Evolutionary conservation across 768 basidiomycete species (phyloP).

Genomic region (Xerocomus brunneocitrinus): DNA sequence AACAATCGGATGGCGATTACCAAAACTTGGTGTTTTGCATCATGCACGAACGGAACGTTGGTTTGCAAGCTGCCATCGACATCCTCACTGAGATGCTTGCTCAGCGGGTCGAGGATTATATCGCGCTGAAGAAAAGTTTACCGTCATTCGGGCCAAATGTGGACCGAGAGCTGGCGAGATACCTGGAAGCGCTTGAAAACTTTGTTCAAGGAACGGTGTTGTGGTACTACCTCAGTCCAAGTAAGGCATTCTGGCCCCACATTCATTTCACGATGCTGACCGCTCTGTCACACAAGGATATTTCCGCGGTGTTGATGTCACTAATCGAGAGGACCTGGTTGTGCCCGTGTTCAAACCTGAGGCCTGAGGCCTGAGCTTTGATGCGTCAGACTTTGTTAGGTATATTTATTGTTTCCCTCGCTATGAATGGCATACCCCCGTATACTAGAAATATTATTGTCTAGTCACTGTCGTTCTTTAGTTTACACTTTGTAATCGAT

Average conservation of each 20-base stretch:
- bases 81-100: slow-evolving; percentile 36
- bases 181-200: slow-evolving; percentile 34
- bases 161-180: slow-evolving; percentile 32
- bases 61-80: slow-evolving; percentile 33
- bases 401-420: not conserved
- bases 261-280: slow-evolving; percentile 11
- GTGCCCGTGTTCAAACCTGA: slow-evolving; percentile 29
- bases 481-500: not conserved
- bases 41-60: slow-evolving; percentile 33
- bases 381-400: not conserved
- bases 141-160: slow-evolving; percentile 35
- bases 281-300: slow-evolving; percentile 19
- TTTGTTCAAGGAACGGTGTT: slow-evolving; percentile 37
- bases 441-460: not conserved
- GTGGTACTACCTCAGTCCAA: slow-evolving; percentile 39
- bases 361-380: slow-evolving; percentile 11
- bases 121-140: slow-evolving; percentile 28
- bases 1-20: slow-evolving; percentile 37
- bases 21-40: slow-evolving; percentile 39
- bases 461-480: not conserved
- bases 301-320: slow-evolving; percentile 33
- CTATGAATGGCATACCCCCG: not conserved
- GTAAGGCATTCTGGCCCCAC: slow-evolving; percentile 18
- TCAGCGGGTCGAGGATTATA: slow-evolving; percentile 32
- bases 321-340: slow-evolving; percentile 25